Conservation (phyloP, 2,329 filamentous ascomycete genomes). For the Venturia nashicola region DNA sequence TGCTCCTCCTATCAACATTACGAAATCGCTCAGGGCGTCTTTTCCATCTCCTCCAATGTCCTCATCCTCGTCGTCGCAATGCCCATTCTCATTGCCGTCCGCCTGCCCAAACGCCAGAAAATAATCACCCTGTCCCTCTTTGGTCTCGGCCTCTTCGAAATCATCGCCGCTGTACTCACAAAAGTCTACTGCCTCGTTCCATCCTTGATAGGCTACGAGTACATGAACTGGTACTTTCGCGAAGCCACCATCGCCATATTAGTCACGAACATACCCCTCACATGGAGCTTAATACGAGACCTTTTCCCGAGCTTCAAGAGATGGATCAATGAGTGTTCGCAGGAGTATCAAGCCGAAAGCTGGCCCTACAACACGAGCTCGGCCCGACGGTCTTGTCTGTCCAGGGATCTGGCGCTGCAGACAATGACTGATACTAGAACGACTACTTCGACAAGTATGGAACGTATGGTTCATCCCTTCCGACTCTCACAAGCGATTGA, state of each 20-base stretch:
- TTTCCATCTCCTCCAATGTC: neutral
- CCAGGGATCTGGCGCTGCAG: neutral
- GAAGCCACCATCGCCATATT: neutral
- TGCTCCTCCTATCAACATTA: constrained; percentile 1
- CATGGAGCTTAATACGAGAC: neutral
- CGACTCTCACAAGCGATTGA: neutral
- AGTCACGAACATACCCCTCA: neutral
- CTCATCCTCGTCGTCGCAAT: neutral
- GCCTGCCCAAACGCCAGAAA: neutral
- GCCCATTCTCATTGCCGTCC: neutral
- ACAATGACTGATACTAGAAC: neutral
- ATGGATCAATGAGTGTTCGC: neutral
- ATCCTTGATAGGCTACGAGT: neutral
- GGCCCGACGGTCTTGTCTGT: neutral
- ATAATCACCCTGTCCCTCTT: neutral
- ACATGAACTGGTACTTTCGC: constrained; percentile 3
- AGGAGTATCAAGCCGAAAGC: neutral
- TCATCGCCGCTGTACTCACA: neutral
- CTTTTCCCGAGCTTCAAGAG: neutral
- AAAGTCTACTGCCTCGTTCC: neutral
- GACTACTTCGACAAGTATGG: neutral
- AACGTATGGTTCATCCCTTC: neutral
- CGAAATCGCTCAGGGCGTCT: neutral
- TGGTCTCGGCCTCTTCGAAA: neutral
- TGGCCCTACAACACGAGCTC: neutral